phyloP scores from a whole-genome alignment of 805 yeast genomes.

The Wickerhamiella spandovensis region DNA sequence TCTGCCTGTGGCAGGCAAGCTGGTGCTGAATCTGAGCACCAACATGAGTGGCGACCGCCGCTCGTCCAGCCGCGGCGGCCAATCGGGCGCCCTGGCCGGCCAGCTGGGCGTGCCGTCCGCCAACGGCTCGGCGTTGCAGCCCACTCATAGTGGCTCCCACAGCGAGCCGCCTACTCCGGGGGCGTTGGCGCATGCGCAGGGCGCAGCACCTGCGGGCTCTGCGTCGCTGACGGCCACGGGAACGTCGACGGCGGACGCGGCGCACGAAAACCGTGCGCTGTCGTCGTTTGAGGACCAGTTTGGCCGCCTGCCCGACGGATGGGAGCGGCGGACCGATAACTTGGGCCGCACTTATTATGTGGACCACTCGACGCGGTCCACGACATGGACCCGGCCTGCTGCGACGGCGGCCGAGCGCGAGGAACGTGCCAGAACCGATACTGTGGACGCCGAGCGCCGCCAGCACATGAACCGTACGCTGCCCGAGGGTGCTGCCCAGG shows the following conservation, averaged over 20 bases:
- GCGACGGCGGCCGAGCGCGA: conserved; percentile 63
- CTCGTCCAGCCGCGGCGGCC: conserved; percentile 1
- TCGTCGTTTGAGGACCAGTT: conserved; percentile 87
- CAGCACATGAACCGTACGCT: conserved; percentile 84
- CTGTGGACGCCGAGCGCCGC: conserved; percentile 77
- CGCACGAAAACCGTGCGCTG: neutral
- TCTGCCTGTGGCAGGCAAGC: conserved; percentile 83
- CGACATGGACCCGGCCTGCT: conserved; percentile 98
- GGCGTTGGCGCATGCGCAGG: conserved; percentile 1
- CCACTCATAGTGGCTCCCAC: conserved; percentile 16
- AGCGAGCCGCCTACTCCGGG: conserved; percentile 7
- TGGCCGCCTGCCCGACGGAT: conserved; percentile 94
- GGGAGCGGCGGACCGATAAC: conserved; percentile 97
- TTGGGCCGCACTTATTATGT: conserved; percentile 96
- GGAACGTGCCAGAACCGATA: conserved; percentile 39
- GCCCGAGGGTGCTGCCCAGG: conserved; percentile 47
- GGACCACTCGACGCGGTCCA: conserved; percentile 93
- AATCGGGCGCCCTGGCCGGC: conserved; percentile 5
- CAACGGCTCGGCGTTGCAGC: conserved; percentile 12
- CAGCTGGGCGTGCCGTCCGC: conserved; percentile 3
- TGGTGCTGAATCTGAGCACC: conserved; percentile 42
- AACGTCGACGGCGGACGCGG: neutral
- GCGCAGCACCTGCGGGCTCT: neutral
- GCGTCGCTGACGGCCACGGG: neutral
- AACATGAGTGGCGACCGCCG: conserved; percentile 16